Percentiles rank a stretch among this genome's conserved stretches.
These are phyloP conservation scores for Venturia asperata DNA, from an alignment of 2,329 filamentous ascomycete species.

Conservation along the genomic window DNA sequence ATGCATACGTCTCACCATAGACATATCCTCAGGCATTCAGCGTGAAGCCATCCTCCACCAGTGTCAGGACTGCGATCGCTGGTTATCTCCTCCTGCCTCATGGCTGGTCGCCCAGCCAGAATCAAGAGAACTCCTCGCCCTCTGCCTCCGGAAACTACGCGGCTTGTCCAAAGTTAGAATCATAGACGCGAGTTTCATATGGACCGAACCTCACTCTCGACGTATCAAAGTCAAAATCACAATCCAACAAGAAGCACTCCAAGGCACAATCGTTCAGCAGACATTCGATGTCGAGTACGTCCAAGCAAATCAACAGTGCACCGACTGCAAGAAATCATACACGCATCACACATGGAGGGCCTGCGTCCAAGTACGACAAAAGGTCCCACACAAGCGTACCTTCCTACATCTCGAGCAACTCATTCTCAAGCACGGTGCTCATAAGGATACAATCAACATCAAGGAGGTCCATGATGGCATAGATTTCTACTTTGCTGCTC, in stretches of 20 bases:
- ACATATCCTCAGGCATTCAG: slow-evolving; percentile 49
- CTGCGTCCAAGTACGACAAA: slow-evolving; percentile 89
- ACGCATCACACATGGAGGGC: slow-evolving; percentile 95
- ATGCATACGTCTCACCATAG: slow-evolving; percentile 89
- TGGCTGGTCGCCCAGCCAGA: slow-evolving; percentile 84
- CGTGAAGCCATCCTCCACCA: slow-evolving; percentile 20
- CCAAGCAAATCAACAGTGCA: slow-evolving; percentile 85
- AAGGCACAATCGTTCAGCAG: slow-evolving; percentile 74
- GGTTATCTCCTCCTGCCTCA: slow-evolving; percentile 75
- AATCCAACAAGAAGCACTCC: slow-evolving; percentile 65
- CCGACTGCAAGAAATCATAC: slow-evolving; percentile 91
- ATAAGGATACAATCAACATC: slow-evolving; percentile 93
- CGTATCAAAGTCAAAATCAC: slow-evolving; percentile 93
- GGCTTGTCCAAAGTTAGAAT: slow-evolving; percentile 86
- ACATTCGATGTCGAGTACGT: slow-evolving; percentile 91
- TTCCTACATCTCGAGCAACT: slow-evolving; percentile 84
- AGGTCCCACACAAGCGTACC: slow-evolving; percentile 89
- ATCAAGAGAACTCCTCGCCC: slow-evolving; percentile 82
- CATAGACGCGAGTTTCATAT: slow-evolving; percentile 92
- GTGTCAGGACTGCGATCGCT: slow-evolving; percentile 42
- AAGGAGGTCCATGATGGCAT: slow-evolving; percentile 94
- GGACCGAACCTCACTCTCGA: slow-evolving; percentile 95
- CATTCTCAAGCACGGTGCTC: slow-evolving; percentile 87
- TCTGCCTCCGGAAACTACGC: slow-evolving; percentile 82
- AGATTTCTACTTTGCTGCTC: slow-evolving; percentile 86